Evolutionary conservation across 2,329 filamentous ascomycete genomes (phyloP), one percentile per base, ranked within the genome.

Genomic region (Cercospora nicotianae): DNA sequence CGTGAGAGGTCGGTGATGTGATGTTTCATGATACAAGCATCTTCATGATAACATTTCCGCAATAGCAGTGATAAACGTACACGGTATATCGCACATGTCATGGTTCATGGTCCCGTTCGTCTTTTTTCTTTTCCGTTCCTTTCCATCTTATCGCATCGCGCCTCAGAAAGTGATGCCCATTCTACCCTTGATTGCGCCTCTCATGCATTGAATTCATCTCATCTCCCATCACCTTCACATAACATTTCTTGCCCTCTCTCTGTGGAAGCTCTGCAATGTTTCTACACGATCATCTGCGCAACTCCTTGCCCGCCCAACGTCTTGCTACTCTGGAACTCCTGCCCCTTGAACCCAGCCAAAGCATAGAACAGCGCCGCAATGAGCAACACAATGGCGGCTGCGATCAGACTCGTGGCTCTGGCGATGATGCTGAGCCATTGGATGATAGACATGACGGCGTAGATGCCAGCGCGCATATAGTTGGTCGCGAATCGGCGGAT

Each of bases 401-500:
- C 95, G 73, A 99, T 91, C 80, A 99, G 83, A 77, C 89, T 92
- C 61, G 90, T 92, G 9, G 86, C 79, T 58, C 81, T 74, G 23
- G 83, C 76, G 69, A 91, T 85, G 71, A 94, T 83, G 79, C 92
- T 96, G 67, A 96, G 83, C 87, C 92, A 98, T 81, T 97, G 93
- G 57, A 96, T 80, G 61, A 90, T 77, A 74, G 88, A 91, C 91
- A 98, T 94, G 78, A 87, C 82, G 67, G 83, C 81, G 82, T 99
- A 99, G 78, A 96, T 90, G 67, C 84, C 91, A 20, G 94, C 94
- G 81, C 95, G 93, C 90, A 95, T 96, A 84, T 94, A 98, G 85
- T 97, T 98, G 68, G 94, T 96, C 71, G 93, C 93, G 84, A 99
- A 92, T 77, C 88, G 90, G 81, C 94, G 93, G 80, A 99, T 94